These are phyloP conservation scores for Tuber melanosporum DNA, from an alignment of 495 filamentous ascomycete genomes.

Conservation along the genomic window DNA sequence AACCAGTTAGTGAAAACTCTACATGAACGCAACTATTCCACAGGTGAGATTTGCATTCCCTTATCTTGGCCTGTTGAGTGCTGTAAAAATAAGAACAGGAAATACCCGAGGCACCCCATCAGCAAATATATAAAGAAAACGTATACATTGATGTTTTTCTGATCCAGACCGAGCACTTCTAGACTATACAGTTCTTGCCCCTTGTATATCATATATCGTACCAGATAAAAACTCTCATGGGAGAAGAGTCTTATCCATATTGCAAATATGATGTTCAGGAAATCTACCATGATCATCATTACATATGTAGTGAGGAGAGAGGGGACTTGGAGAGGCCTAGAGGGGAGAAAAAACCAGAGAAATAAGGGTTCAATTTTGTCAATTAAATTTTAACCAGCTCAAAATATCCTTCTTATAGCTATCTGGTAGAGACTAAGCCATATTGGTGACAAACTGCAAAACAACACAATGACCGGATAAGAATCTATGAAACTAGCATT, in stretches of 20 bases:
- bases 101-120: no score
- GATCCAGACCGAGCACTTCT: slow-evolving; percentile 8
- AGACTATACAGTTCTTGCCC: slow-evolving; percentile 8
- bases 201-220: slow-evolving; percentile 6
- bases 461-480: slow-evolving; percentile 14
- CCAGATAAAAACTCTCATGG: slow-evolving; percentile 11
- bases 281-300: slow-evolving; percentile 10
- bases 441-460: slow-evolving; percentile 19
- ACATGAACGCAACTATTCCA: slow-evolving; percentile 12
- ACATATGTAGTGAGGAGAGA: background rate
- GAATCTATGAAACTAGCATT: slow-evolving; percentile 15
- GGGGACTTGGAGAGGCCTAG: background rate
- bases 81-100: slow-evolving; percentile 8
- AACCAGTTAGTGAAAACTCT: slow-evolving; percentile 4
- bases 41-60: background rate
- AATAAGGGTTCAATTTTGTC: slow-evolving; percentile 6
- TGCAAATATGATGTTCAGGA: slow-evolving; percentile 6
- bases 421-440: background rate
- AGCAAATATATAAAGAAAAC: no score
- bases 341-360: background rate
- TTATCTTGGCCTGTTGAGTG: background rate
- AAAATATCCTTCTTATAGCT: slow-evolving; percentile 20
- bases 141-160: slow-evolving; percentile 9
- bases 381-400: slow-evolving; percentile 15
- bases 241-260: slow-evolving; percentile 17